Conservation (phyloP, 495 filamentous ascomycete species). For the Penicillium argentinense region DNA sequence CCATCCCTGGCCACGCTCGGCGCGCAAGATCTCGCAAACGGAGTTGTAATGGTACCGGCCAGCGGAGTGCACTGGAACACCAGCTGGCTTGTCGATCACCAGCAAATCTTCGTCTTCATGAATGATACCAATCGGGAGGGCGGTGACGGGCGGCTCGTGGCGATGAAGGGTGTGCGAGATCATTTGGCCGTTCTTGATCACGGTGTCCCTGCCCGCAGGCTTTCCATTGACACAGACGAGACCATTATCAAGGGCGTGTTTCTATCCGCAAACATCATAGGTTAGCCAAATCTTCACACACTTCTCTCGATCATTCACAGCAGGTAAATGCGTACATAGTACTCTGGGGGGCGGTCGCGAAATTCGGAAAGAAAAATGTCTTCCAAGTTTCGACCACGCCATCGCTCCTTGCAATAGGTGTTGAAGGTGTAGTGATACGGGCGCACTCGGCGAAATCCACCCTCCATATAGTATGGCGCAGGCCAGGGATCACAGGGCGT, state of each 20-base stretch:
- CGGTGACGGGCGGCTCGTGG: conserved; percentile 89
- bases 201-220: conserved; percentile 51
- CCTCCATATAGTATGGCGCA: conserved; percentile 71
- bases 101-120: conserved; percentile 90
- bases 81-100: conserved; percentile 94
- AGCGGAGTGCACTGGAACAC: conserved; percentile 90
- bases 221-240: conserved; percentile 73
- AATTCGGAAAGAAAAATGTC: conserved; percentile 86
- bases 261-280: too few species aligned
- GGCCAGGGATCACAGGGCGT: conserved; percentile 69
- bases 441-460: conserved; percentile 75
- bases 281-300: too few species aligned
- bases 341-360: conserved; percentile 71
- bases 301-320: too few species aligned
- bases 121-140: conserved; percentile 74
- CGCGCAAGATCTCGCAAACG: conserved; percentile 86
- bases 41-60: conserved; percentile 95
- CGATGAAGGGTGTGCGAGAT: conserved; percentile 93
- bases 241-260: conserved; percentile 76
- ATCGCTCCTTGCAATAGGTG: conserved; percentile 87
- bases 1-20: conserved; percentile 68
- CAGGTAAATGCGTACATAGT: conserved; percentile 62
- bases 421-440: conserved; percentile 96
- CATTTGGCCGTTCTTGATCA: conserved; percentile 77
- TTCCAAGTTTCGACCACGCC: conserved; percentile 71